Evolutionary conservation across 495 filamentous ascomycete genomes (phyloP).

Genomic region (Aspergillus diversus): DNA sequence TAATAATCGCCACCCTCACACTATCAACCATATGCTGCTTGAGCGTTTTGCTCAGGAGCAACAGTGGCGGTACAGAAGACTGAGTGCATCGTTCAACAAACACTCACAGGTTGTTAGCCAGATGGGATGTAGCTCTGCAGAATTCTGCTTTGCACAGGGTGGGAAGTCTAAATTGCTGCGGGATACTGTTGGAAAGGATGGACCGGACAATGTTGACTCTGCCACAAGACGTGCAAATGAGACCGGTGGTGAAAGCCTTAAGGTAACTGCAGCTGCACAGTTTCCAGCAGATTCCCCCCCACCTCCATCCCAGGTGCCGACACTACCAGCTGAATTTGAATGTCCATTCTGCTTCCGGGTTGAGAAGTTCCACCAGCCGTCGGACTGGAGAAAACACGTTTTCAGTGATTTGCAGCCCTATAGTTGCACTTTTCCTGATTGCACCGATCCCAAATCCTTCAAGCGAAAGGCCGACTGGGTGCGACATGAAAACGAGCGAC

Average conservation of each 20-base stretch:
- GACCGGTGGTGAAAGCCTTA: conserved; percentile 59
- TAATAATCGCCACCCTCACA: conserved; percentile 56
- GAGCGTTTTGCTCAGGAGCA: conserved; percentile 86
- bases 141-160: conserved; percentile 66
- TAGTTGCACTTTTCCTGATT: conserved; percentile 87
- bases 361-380: conserved; percentile 91
- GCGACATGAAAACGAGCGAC: conserved; percentile 90
- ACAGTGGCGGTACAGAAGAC: conserved; percentile 73
- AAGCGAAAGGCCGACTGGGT: conserved; percentile 99
- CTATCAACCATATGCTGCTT: conserved; percentile 64
- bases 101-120: conserved; percentile 62
- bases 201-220: conserved; percentile 40
- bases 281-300: conserved; percentile 83
- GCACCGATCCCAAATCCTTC: conserved; percentile 89
- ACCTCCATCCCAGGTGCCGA: conserved; percentile 66
- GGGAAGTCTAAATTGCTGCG: conserved; percentile 58
- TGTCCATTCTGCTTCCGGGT: conserved; percentile 88
- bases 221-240: conserved; percentile 52
- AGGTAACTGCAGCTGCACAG: conserved; percentile 63
- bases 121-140: conserved; percentile 59
- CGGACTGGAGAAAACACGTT: conserved; percentile 97
- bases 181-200: conserved; percentile 41
- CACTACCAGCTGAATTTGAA: conserved; percentile 90
- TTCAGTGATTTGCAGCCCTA: conserved; percentile 96
- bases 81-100: conserved; percentile 72